Base-by-base conservation (phyloP, 2,329 filamentous ascomycete species). In the Talaromyces sp. region DNA sequence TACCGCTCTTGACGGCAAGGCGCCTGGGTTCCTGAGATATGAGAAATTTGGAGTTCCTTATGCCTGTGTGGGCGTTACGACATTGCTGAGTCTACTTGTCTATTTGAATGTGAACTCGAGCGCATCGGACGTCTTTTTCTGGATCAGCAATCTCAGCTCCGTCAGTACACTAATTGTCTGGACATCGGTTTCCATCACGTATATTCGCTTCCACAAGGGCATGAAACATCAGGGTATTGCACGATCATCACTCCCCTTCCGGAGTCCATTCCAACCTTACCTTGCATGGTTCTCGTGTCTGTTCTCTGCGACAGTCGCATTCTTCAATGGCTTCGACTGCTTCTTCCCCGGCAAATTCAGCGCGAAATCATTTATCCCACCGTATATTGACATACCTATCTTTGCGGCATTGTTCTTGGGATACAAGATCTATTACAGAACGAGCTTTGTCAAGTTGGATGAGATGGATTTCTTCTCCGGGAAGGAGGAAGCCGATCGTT, bases 261-360 rank as follows among this genome's bases (percentile, higher is more conserved):
- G 76, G 40, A 82, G 82, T 0, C 79, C 80, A 13, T 72, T 83
- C 31, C 81, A 84, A 64, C 86, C 86, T 0, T 87, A 81, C 67
- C 78, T 79, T 8, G 79, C 84, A 0, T 86, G 81, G 71, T 77
- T 84, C 45, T 81, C 79, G 0, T 75, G 87, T 0, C 63, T 79
- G 5, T 70, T 86, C 25, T 80, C 84, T 17, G 74, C 76, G 19
- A 69, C 83, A 5, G 77, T 86, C 51, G 81, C 86, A 60, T 68
- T 87, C 27, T 86, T 87, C 63, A 83, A 87, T 53, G 85, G 86
- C 17, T 87, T 86, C 65, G 81, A 86, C 66, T 77, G 81, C 25
- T 86, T 88, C 68, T 77, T 80, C 66, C 84, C 84, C 6, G 71
- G 70, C 0, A 64, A 75, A 0, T 86, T 81, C 69, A 80, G 74